Evolutionary conservation across 768 basidiomycete species (phyloP), one percentile per base, ranked within the genome.

Genomic region (Suillus plorans): DNA sequence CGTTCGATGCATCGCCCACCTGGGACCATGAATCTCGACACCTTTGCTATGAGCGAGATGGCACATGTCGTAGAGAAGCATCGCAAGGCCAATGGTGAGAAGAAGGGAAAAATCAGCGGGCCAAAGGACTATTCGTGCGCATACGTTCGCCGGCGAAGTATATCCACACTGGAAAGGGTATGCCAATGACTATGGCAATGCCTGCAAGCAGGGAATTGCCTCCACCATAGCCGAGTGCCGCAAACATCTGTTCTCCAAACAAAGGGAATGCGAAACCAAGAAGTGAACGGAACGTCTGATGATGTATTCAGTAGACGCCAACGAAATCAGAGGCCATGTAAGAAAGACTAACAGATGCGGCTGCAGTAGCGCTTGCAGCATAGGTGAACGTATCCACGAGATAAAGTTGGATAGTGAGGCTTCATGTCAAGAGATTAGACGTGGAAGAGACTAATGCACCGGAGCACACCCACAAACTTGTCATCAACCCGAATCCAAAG

Each of bases 101-200:
- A 49, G n/a, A n/a, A n/a, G 55, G 36, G 37, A 6, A n/a, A 37
- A 25, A 62, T 61, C 41, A 71, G 41, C 65, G 64, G 4, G 72
- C 69, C 39, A 80, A 65, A 9, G 78, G 57, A 67, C 83, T 86
- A 47, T 74, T 78, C 25, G 77, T 71, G 6, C 88, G 81, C 22
- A 88, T 80, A 49, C 78, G 72, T 71, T 87, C 90, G 58, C 90
- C 90, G 49, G 81, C 78, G 79, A 81, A 89, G 75, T 87, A 92
- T 8, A 92, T 80, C 84, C 84, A 91, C 1, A 90, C 74, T 1
- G 90, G 89, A 77, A 91, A 91, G 1, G 90, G 90, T 64, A 91
- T 87, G 8, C 90, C 90, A 14, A 87, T 70, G 31, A 86, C 65
- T 31, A 87, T 82, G 45, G 82, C 80, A n/a, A 88, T 72, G 44